Evolutionary conservation across 306 rosid species (phyloP), one percentile per base, ranked within the genome.

Genomic region (Senna tora): DNA sequence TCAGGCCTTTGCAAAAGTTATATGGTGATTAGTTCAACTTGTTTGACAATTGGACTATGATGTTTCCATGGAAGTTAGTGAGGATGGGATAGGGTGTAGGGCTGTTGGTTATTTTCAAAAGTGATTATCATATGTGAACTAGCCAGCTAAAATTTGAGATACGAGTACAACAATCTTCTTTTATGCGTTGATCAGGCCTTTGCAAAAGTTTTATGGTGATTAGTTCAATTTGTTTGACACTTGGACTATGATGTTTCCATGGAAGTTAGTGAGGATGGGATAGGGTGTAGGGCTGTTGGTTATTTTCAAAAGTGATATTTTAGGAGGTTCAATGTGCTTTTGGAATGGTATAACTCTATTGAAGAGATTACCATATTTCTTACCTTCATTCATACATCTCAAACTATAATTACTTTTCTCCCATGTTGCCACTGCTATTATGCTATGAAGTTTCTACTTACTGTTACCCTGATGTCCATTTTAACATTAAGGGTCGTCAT

Each of bases 171-270:
- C 21, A 61, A 34, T 53, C 9, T 52, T 61, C 22, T 39, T 56
- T 34, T 17, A 34, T 72, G 13, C 10, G 51, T 46, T 73, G 25
- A 54, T 46, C 14, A 33, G 28, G 41, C 22, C 25, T 64, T 67
- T 54, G 47, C 14, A 32, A 39, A 34, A 70, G 9, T 33, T 15
- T 53, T 32, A 43, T 33, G 54, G 33, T 41, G 42, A 58, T 50
- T 46, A 33, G 15, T 36, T 75, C 5, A 17, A 10, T 46, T 67
- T 71, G 32, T 68, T 67, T 75, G 41, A 45, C n/a, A n/a, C n/a
- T 25, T 25, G 30, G 30, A 25, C 12, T 52, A 14, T 19, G 54
- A 47, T 53, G 55, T 64, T 82, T 34, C 28, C 13, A 17, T 22
- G 47, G 43, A 60, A 36, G 46, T 15, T 16, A n/a, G 15, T 33